phyloP scores from a whole-genome alignment of 768 basidiomycete genomes.

The Kwoniella newhampshirensis region DNA sequence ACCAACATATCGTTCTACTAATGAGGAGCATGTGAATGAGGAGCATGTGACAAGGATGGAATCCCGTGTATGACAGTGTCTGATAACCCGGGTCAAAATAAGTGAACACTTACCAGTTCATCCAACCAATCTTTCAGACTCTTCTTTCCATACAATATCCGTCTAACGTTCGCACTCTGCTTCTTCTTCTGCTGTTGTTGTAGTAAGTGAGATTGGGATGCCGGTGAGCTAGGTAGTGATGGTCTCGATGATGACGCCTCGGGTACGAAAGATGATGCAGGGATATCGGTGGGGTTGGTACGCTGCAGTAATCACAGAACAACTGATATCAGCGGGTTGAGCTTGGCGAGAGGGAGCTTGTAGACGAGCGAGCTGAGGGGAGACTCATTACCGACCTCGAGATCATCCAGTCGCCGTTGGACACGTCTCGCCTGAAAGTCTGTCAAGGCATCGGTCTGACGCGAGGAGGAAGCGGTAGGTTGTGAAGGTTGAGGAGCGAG shows the following conservation, averaged over 20 bases:
- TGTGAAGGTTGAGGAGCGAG: conserved; percentile 2
- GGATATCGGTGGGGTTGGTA: conserved; percentile 50
- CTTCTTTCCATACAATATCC: conserved; percentile 45
- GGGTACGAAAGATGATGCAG: conserved; percentile 37
- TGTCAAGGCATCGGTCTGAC: conserved; percentile 30
- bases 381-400: conserved; percentile 38
- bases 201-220: not conserved
- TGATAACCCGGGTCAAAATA: too few species aligned
- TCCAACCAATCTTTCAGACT: conserved; percentile 47
- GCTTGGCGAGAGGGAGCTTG: not conserved
- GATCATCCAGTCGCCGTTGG: conserved; percentile 41
- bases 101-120: conserved; percentile 38
- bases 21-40: too few species aligned
- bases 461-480: conserved; percentile 6
- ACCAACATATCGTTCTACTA: too few species aligned
- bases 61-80: too few species aligned
- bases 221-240: not conserved
- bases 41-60: too few species aligned
- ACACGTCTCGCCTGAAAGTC: conserved; percentile 44
- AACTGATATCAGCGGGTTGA: not conserved
- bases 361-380: not conserved
- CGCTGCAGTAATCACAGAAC: conserved; percentile 27
- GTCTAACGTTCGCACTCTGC: conserved; percentile 43
- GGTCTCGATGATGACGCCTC: conserved; percentile 6
- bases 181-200: conserved; percentile 41